Conservation (phyloP, 23 red algal species). For the Gracilaria vermiculophylla region DNA sequence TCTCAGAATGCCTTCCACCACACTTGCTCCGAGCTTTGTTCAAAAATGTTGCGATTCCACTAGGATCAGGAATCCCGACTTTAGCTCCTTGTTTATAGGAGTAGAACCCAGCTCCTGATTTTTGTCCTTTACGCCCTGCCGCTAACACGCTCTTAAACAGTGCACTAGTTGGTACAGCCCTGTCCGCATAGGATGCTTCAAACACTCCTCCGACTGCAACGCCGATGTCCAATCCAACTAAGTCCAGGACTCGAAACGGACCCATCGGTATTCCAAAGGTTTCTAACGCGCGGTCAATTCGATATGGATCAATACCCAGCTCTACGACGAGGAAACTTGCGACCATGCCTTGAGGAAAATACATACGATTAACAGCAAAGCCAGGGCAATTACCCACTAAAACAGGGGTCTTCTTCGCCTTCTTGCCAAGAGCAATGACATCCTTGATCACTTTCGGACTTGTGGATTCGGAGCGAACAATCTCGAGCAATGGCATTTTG, state of each 20-base stretch:
- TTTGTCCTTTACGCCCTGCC: conserved; percentile 89
- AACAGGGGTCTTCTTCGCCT: conserved; percentile 88
- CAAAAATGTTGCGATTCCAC: conserved; percentile 63
- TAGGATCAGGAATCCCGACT: conserved; percentile 51
- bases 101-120: conserved; percentile 91
- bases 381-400: conserved; percentile 98
- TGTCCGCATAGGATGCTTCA: conserved; percentile 85
- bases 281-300: conserved; percentile 81
- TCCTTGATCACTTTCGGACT: conserved; percentile 57
- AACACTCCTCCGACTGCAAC: conserved; percentile 84
- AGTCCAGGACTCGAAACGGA: conserved; percentile 85
- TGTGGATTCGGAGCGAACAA: conserved; percentile 90
- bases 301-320: conserved; percentile 87
- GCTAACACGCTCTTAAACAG: conserved; percentile 57
- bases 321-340: conserved; percentile 72
- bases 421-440: conserved; percentile 84
- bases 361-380: conserved; percentile 98
- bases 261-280: conserved; percentile 97
- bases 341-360: conserved; percentile 95
- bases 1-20: not conserved
- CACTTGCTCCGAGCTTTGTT: conserved; percentile 31
- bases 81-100: conserved; percentile 44
- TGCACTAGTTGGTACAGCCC: conserved; percentile 49
- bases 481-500: conserved; percentile 92
- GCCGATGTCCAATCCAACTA: conserved; percentile 95